phyloP scores from a whole-genome alignment of 106 monocot species.

The Posidonia australis region DNA sequence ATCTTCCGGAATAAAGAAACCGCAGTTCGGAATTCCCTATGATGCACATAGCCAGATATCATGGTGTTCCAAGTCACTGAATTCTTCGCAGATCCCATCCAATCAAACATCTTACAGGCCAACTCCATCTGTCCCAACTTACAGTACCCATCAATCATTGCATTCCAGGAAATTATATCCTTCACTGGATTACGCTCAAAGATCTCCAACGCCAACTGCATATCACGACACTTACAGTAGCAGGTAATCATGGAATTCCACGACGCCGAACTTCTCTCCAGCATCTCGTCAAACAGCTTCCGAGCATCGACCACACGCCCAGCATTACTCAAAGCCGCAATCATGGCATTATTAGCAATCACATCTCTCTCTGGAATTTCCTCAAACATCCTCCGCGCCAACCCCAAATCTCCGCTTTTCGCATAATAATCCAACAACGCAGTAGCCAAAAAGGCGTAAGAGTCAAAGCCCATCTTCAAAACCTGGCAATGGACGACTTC shows the following conservation, averaged over 20 bases:
- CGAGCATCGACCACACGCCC: conserved; percentile 20
- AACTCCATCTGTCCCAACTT: conserved; percentile 27
- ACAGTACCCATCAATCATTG: conserved; percentile 53
- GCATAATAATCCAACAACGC: conserved; percentile 29
- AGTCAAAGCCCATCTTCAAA: conserved; percentile 24
- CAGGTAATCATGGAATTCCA: conserved; percentile 51
- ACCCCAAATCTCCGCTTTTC: background rate
- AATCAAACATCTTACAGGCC: conserved; percentile 31
- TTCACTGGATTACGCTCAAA: conserved; percentile 39
- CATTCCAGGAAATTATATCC: conserved; percentile 50
- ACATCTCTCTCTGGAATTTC: conserved; percentile 36
- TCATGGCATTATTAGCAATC: conserved; percentile 34
- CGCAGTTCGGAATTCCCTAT: conserved; percentile 29
- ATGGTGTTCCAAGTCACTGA: conserved; percentile 51
- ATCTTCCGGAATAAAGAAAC: conserved; percentile 31
- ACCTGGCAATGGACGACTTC: conserved; percentile 25
- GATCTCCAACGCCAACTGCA: conserved; percentile 20
- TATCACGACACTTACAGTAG: conserved; percentile 31
- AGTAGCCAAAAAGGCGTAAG: conserved; percentile 16
- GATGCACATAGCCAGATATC: conserved; percentile 41
- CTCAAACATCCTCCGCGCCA: conserved; percentile 22
- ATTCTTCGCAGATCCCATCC: conserved; percentile 37
- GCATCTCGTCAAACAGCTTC: conserved; percentile 34
- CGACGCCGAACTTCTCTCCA: conserved; percentile 25
- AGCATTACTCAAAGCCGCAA: conserved; percentile 20